phyloP scores from a whole-genome alignment of 2,329 filamentous ascomycete species.

The Talaromyces albobiverticillius region DNA sequence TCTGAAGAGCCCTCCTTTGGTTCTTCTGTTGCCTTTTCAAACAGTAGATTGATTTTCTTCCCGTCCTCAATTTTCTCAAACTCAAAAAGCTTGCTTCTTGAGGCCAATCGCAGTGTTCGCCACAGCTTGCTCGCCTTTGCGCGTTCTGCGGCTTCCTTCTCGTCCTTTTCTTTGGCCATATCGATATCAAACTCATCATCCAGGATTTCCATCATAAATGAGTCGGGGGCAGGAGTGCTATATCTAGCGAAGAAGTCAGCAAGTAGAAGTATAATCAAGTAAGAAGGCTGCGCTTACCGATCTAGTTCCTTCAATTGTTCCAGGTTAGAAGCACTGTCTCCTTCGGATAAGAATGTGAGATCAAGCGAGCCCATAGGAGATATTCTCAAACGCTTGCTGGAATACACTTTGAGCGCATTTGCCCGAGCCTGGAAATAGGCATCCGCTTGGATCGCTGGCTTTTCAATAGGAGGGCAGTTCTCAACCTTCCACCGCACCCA shows the following conservation, averaged over 20 bases:
- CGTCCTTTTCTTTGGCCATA: slow-evolving; percentile 66
- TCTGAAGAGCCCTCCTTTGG: slow-evolving; percentile 23
- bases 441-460: slow-evolving; percentile 65
- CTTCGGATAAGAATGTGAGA: slow-evolving; percentile 73
- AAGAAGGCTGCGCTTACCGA: slow-evolving; percentile 38
- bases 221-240: slow-evolving; percentile 65
- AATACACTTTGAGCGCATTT: slow-evolving; percentile 63
- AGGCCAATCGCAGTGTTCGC: slow-evolving; percentile 80
- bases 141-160: slow-evolving; percentile 59
- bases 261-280: background rate
- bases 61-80: slow-evolving; percentile 89
- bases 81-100: slow-evolving; percentile 66
- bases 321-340: slow-evolving; percentile 59
- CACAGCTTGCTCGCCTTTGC: slow-evolving; percentile 85
- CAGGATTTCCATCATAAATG: slow-evolving; percentile 70
- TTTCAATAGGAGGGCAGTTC: slow-evolving; percentile 82
- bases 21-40: slow-evolving; percentile 30
- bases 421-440: slow-evolving; percentile 69
- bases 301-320: slow-evolving; percentile 65
- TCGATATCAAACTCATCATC: slow-evolving; percentile 83
- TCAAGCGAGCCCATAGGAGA: slow-evolving; percentile 70
- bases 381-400: slow-evolving; percentile 67
- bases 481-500: slow-evolving; percentile 99
- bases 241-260: slow-evolving; percentile 51
- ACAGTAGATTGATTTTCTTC: slow-evolving; percentile 60